These are phyloP conservation scores for Clonostachys solani DNA, from an alignment of 2,329 filamentous ascomycete genomes.

Conservation along the genomic window DNA sequence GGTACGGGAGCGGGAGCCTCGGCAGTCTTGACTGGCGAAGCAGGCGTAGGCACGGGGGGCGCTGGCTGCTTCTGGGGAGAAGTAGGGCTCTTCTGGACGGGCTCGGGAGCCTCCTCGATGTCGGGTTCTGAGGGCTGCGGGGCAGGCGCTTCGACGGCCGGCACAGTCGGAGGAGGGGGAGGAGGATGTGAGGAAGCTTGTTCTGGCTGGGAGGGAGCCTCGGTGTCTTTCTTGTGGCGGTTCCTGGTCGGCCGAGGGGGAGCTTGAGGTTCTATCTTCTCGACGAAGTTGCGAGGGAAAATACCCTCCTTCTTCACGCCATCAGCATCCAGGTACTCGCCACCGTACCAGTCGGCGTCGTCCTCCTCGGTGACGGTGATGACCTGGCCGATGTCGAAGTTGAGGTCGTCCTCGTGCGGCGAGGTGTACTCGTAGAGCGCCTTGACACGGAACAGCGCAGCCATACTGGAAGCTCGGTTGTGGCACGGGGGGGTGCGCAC, in stretches of 20 bases:
- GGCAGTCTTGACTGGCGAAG: slow-evolving; percentile 15
- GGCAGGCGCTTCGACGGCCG: slow-evolving; percentile 19
- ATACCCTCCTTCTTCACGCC: slow-evolving; percentile 79
- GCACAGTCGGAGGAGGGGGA: slow-evolving; percentile 22
- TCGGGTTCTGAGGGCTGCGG: slow-evolving; percentile 13
- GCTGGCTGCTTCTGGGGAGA: slow-evolving; percentile 11
- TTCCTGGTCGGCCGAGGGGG: slow-evolving; percentile 79
- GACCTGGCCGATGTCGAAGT: slow-evolving; percentile 79
- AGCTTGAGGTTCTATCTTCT: slow-evolving; percentile 87
- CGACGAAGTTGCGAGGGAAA: slow-evolving; percentile 96
- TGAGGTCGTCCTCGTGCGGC: slow-evolving; percentile 90
- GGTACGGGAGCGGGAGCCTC: slow-evolving; percentile 25
- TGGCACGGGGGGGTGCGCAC: neutral
- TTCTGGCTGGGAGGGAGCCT: slow-evolving; percentile 26
- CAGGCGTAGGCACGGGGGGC: slow-evolving; percentile 21
- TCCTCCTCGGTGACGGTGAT: slow-evolving; percentile 93
- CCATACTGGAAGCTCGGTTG: slow-evolving; percentile 48
- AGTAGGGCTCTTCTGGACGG: slow-evolving; percentile 11
- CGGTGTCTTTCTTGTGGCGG: slow-evolving; percentile 58
- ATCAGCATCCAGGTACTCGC: slow-evolving; percentile 75
- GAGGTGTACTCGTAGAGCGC: slow-evolving; percentile 93
- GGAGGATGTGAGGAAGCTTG: slow-evolving; percentile 23
- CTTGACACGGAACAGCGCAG: slow-evolving; percentile 86
- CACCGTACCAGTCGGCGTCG: slow-evolving; percentile 89
- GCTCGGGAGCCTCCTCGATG: slow-evolving; percentile 9